Percentiles rank a stretch among this genome's conserved stretches.
phyloP scores from a whole-genome alignment of 2,329 filamentous ascomycete species.

The Trichophyton schoenleinii region DNA sequence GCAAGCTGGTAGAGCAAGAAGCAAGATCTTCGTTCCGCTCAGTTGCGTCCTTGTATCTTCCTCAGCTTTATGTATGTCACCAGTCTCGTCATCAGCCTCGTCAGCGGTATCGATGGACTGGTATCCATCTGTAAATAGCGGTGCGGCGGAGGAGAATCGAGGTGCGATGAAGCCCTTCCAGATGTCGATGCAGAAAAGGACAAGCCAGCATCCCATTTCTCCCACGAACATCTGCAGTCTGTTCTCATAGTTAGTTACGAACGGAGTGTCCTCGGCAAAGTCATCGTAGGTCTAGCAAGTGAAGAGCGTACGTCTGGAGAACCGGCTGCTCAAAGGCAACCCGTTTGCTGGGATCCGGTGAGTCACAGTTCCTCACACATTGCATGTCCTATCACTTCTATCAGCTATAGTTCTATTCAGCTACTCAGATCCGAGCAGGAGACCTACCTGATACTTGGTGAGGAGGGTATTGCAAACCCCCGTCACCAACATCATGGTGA shows the following conservation, averaged over 20 bases:
- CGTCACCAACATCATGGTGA: conserved; percentile 92
- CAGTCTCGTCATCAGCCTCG: conserved; percentile 35
- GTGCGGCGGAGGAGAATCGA: conserved; percentile 28
- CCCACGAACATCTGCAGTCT: conserved; percentile 90
- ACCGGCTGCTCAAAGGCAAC: conserved; percentile 85
- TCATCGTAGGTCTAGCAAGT: neutral
- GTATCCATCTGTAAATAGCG: conserved; percentile 46
- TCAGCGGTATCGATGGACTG: conserved; percentile 44
- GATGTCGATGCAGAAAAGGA: conserved; percentile 58
- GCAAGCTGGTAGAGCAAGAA: conserved; percentile 75
- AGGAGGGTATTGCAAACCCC: conserved; percentile 94
- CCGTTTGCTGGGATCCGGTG: conserved; percentile 51
- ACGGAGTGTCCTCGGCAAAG: neutral
- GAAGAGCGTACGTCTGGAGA: conserved; percentile 56
- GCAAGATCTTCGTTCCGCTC: conserved; percentile 54
- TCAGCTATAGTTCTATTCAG: conserved; percentile 73
- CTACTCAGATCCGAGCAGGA: neutral
- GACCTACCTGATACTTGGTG: conserved; percentile 79
- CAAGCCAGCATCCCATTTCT: conserved; percentile 91
- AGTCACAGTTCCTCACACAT: conserved; percentile 82
- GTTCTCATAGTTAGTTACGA: neutral
- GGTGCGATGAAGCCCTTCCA: conserved; percentile 45
- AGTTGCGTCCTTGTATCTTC: conserved; percentile 49
- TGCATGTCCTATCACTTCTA: conserved; percentile 59
- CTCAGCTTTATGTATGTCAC: conserved; percentile 39